Conservation (phyloP, 768 basidiomycete species). For the Crepidotus variabilis region DNA sequence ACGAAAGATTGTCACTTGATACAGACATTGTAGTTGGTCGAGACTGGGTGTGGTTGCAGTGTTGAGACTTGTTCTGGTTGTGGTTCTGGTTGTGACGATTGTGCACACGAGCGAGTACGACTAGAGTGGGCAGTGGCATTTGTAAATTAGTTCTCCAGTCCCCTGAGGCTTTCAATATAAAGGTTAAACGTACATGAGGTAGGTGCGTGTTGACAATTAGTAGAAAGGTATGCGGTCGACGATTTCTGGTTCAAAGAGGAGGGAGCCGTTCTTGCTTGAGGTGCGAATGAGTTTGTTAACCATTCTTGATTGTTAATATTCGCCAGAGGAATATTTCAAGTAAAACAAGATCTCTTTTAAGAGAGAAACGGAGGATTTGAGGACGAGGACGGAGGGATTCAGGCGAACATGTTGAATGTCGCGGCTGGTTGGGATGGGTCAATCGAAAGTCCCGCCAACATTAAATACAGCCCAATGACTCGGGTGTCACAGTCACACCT, state of each 20-base stretch:
- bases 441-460: slow-evolving; percentile 12
- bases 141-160: slow-evolving; percentile 9
- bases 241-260: slow-evolving; percentile 84
- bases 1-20: slow-evolving; percentile 53
- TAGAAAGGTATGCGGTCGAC: slow-evolving; percentile 77
- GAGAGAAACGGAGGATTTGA: slow-evolving; percentile 18
- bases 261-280: slow-evolving; percentile 75
- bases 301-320: slow-evolving; percentile 49
- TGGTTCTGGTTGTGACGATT: slow-evolving; percentile 9
- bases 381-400: slow-evolving; percentile 23
- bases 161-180: slow-evolving; percentile 8
- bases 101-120: slow-evolving; percentile 7
- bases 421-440: slow-evolving; percentile 15
- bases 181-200: slow-evolving; percentile 20
- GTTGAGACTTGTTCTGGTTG: slow-evolving; percentile 12
- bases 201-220: slow-evolving; percentile 24
- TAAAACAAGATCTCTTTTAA: slow-evolving; percentile 27
- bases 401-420: slow-evolving; percentile 41
- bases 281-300: slow-evolving; percentile 79
- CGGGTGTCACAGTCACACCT: slow-evolving; percentile 6
- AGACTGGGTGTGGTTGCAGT: slow-evolving; percentile 7
- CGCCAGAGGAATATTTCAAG: slow-evolving; percentile 30
- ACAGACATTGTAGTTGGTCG: slow-evolving; percentile 18
- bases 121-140: slow-evolving; percentile 1
- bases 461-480: slow-evolving; percentile 24